These are phyloP conservation scores for Penicillium turbatum DNA, from an alignment of 495 filamentous ascomycete species.

Conservation along the genomic window DNA sequence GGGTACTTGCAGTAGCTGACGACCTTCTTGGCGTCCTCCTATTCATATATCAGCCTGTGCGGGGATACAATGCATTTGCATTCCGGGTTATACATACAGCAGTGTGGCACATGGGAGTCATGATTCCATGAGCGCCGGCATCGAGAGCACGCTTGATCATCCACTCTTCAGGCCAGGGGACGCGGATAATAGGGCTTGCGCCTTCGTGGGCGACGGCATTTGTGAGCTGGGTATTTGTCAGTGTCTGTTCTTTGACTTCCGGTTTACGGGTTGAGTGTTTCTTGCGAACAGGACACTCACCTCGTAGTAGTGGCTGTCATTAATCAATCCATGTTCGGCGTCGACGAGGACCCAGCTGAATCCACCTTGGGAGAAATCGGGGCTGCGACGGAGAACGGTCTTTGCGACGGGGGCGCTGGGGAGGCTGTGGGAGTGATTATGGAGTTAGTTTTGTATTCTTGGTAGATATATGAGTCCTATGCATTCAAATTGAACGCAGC, in stretches of 20 bases:
- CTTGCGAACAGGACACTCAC: conserved; percentile 9
- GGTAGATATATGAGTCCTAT: background rate
- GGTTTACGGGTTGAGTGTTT: background rate
- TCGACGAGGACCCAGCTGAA: conserved; percentile 71
- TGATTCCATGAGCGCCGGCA: conserved; percentile 62
- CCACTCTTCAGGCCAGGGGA: conserved; percentile 61
- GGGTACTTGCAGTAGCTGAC: conserved; percentile 64
- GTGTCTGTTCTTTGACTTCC: background rate
- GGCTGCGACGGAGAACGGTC: conserved; percentile 32
- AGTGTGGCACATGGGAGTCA: conserved; percentile 40
- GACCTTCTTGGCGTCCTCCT: conserved; percentile 55
- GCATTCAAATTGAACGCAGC: background rate
- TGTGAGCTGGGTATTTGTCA: conserved; percentile 19
- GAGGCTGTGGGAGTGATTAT: conserved; percentile 14
- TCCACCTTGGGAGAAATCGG: conserved; percentile 19
- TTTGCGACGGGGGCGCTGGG: conserved; percentile 34
- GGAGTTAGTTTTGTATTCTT: background rate
- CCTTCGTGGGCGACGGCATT: conserved; percentile 60
- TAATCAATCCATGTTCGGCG: conserved; percentile 71
- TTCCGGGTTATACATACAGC: conserved; percentile 19
- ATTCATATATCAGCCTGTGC: background rate
- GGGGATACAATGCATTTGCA: too few relatives aligned
- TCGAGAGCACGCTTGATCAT: conserved; percentile 75
- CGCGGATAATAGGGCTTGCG: conserved; percentile 62
- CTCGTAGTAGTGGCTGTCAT: conserved; percentile 36